Evolutionary conservation across 352 stramenopile species (phyloP).

Genomic region (Vaucheria bursata): DNA sequence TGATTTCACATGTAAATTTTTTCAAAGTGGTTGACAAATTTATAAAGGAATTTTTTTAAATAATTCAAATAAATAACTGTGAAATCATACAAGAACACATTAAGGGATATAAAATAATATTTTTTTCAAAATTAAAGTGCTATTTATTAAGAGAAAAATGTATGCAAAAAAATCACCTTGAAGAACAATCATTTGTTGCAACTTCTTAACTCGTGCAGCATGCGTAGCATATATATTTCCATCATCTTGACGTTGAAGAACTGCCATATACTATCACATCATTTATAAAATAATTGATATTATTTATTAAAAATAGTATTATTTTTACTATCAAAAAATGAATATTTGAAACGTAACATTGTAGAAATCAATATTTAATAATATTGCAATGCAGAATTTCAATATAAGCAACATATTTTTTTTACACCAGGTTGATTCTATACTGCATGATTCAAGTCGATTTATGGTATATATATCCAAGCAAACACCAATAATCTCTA

Average conservation of each 20-base stretch:
- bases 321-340: neutral
- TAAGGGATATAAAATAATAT: too few relatives aligned
- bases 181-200: constrained; percentile 34
- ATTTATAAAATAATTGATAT: too few relatives aligned
- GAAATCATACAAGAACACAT: too few relatives aligned
- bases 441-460: neutral
- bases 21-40: too few relatives aligned
- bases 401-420: neutral
- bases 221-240: neutral
- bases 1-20: too few relatives aligned
- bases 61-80: too few relatives aligned
- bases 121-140: too few relatives aligned
- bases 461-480: neutral
- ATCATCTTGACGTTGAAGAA: constrained; percentile 29
- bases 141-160: too few relatives aligned
- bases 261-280: constrained; percentile 26
- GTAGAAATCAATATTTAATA: neutral
- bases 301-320: too few relatives aligned
- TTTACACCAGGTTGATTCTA: neutral
- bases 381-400: neutral
- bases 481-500: neutral
- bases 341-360: neutral
- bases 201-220: constrained; percentile 26
- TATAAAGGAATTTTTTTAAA: too few relatives aligned
- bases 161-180: constrained; percentile 39